A percentile compares a stretch with the other conserved stretches of the same genome.
Evolutionary conservation across 768 basidiomycete genomes (phyloP).

Genomic region (Nidula microcarpa): DNA sequence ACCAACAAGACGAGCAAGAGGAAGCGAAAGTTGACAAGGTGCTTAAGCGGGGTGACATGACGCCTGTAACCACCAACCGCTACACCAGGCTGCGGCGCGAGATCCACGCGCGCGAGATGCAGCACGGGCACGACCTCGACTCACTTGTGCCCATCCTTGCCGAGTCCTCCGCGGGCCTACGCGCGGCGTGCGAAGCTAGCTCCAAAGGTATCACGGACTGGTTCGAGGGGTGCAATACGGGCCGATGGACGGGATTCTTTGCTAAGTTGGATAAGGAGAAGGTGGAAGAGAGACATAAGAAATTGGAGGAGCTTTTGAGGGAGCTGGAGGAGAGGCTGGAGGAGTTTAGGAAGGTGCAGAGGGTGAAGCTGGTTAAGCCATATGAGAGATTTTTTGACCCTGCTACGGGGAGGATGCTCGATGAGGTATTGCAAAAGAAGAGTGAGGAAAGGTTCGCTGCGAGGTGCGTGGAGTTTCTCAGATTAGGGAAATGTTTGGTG

Average conservation of each 20-base stretch:
- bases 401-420: slow-evolving; percentile 24
- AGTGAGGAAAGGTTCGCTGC: slow-evolving; percentile 33
- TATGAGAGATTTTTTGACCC: slow-evolving; percentile 39
- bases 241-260: slow-evolving; percentile 30
- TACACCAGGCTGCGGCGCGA: slow-evolving; percentile 22
- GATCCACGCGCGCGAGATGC: slow-evolving; percentile 27
- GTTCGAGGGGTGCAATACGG: slow-evolving; percentile 31
- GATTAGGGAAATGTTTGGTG: no score
- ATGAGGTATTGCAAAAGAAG: slow-evolving; percentile 8
- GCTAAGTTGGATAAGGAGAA: slow-evolving; percentile 11
- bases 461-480: slow-evolving; percentile 17
- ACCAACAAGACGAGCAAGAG: slow-evolving; percentile 19
- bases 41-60: slow-evolving; percentile 1
- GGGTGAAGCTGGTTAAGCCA: slow-evolving; percentile 33
- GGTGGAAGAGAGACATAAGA: slow-evolving; percentile 18
- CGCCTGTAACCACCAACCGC: slow-evolving; percentile 15
- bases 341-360: slow-evolving; percentile 29
- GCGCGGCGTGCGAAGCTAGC: slow-evolving; percentile 23
- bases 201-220: slow-evolving; percentile 21
- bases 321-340: slow-evolving; percentile 21
- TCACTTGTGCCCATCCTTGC: slow-evolving; percentile 37
- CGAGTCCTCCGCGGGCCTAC: slow-evolving; percentile 27
- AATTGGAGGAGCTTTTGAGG: slow-evolving; percentile 17
- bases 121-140: slow-evolving; percentile 40
- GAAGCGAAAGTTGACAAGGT: slow-evolving; percentile 7